Evolutionary conservation across 441 rosid species (phyloP).

Genomic region (Populus hybrid): DNA sequence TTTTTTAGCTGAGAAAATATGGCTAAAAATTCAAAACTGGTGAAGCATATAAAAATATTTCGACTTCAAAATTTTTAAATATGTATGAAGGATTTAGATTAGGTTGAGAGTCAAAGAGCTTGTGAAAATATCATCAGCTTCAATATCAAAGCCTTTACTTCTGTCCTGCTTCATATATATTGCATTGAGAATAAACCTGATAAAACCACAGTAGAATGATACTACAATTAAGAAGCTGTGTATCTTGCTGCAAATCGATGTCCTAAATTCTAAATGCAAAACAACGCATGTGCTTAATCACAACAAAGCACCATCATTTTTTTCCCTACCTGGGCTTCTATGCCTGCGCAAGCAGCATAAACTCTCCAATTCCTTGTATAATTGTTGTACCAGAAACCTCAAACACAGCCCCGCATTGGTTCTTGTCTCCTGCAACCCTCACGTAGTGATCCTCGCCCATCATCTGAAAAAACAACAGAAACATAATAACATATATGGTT

Average conservation of each 20-base stretch:
- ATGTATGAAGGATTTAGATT: background rate
- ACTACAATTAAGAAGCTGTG: background rate
- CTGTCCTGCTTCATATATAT: slow-evolving; percentile 72
- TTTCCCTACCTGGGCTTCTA: slow-evolving; percentile 61
- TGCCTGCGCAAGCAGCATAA: slow-evolving; percentile 80
- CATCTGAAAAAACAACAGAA: slow-evolving; percentile 40
- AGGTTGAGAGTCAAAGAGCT: background rate
- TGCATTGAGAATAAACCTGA: slow-evolving; percentile 75
- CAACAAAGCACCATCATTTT: background rate
- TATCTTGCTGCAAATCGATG: slow-evolving; percentile 1
- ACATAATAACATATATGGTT: background rate
- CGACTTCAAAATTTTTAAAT: background rate
- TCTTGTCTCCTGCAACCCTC: slow-evolving; percentile 69
- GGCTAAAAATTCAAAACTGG: background rate
- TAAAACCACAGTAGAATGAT: background rate
- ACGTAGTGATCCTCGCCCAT: slow-evolving; percentile 77
- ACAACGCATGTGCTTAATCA: background rate
- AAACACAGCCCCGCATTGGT: slow-evolving; percentile 73
- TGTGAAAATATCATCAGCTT: background rate
- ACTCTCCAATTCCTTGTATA: slow-evolving; percentile 79
- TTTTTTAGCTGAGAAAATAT: background rate
- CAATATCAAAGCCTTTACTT: slow-evolving; percentile 41
- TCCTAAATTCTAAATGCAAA: background rate
- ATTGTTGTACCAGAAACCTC: slow-evolving; percentile 74
- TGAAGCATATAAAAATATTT: background rate